These are phyloP conservation scores for Toxicodendron radicans DNA, from an alignment of 345 rosid genomes.

Conservation along the genomic window DNA sequence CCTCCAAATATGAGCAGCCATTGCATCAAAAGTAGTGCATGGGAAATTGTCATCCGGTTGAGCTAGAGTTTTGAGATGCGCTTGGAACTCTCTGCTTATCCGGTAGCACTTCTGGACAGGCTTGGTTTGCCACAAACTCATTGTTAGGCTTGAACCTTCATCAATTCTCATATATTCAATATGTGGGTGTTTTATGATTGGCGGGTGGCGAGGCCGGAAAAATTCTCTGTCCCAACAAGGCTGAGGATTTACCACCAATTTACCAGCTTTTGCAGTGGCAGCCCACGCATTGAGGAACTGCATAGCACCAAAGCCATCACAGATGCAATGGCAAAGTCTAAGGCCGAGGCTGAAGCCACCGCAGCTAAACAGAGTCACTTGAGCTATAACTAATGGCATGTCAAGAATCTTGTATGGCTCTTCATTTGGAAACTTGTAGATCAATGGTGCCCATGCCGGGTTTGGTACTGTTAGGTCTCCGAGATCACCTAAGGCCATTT, in stretches of 20 bases:
- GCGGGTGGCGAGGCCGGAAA: slow-evolving; percentile 72
- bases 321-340: slow-evolving; percentile 87
- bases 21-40: slow-evolving; percentile 75
- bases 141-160: slow-evolving; percentile 67
- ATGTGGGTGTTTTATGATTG: slow-evolving; percentile 56
- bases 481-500: slow-evolving; percentile 54
- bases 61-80: slow-evolving; percentile 55
- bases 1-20: slow-evolving; percentile 92
- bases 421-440: slow-evolving; percentile 61
- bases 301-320: slow-evolving; percentile 94
- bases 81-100: slow-evolving; percentile 66
- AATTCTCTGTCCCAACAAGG: slow-evolving; percentile 80
- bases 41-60: slow-evolving; percentile 39
- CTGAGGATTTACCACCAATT: slow-evolving; percentile 46
- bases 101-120: slow-evolving; percentile 75
- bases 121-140: slow-evolving; percentile 61
- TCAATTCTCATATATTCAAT: slow-evolving; percentile 67
- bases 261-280: slow-evolving; percentile 59
- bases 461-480: slow-evolving; percentile 87
- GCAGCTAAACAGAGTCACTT: slow-evolving; percentile 72
- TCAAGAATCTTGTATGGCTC: slow-evolving; percentile 75
- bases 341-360: slow-evolving; percentile 88
- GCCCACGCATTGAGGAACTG: slow-evolving; percentile 85
- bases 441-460: slow-evolving; percentile 79
- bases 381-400: slow-evolving; percentile 84